Conservation (phyloP, 306 rosid genomes). For the Cucumis cinereus region DNA sequence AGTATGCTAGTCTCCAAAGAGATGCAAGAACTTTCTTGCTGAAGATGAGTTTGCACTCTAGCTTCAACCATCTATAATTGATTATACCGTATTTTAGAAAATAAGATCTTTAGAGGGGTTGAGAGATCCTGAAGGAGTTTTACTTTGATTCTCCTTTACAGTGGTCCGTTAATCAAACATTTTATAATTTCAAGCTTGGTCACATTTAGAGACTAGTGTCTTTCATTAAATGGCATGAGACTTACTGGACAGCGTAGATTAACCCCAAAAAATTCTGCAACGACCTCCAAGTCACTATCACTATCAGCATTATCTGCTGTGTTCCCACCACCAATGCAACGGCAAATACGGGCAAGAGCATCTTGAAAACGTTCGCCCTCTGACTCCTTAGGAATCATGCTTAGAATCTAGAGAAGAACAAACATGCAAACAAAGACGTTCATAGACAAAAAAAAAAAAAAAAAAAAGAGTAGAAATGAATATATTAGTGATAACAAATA, state of each 20-base stretch:
- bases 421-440: not conserved
- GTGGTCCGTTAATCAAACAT: not conserved
- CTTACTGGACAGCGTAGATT: constrained; percentile 95
- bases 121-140: not conserved
- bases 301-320: constrained; percentile 65
- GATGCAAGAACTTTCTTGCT: not conserved
- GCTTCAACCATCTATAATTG: not conserved
- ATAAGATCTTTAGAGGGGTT: not conserved
- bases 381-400: constrained; percentile 64
- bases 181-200: not conserved
- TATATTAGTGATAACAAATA: too few species aligned
- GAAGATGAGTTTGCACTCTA: not conserved
- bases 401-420: constrained; percentile 40
- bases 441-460: not conserved
- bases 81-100: not conserved
- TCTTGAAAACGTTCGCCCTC: constrained; percentile 82
- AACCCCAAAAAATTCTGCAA: constrained; percentile 74
- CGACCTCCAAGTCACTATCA: constrained; percentile 95
- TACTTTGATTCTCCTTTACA: not conserved
- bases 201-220: not conserved
- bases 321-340: constrained; percentile 74
- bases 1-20: not conserved
- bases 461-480: not conserved
- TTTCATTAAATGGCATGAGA: not conserved
- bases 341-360: constrained; percentile 86